Base-by-base conservation (phyloP, 2,329 filamentous ascomycete species). In the Cordyceps tenuipes region DNA sequence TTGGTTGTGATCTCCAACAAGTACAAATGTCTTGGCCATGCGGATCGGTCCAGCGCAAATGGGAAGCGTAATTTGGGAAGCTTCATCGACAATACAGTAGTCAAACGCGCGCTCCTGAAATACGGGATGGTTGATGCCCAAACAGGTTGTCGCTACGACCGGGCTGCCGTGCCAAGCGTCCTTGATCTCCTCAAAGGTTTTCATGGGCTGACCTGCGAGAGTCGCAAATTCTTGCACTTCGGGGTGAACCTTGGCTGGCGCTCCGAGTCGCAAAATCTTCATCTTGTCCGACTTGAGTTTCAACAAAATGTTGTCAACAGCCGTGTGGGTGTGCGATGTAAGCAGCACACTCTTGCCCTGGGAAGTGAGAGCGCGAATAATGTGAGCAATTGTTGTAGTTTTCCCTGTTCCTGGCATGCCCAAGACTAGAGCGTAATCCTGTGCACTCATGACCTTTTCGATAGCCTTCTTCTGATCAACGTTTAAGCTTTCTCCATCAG, bases 391-490 rank as follows among this genome's bases (percentile, higher is more conserved):
- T 0, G 94, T 99, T 0, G 94, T 99, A 3, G 94, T 99, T 74
- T 99, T 99, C 61, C 94, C 94, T 0, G 94, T 99, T 8, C 94
- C 94, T 1, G 94, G 94, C 94, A 99, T 99, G 31, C 94, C 94
- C 21, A 99, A 83, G 13, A 99, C 92, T n/a, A 99, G 80, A 8
- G 94, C 93, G 72, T 97, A 99, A 75, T 99, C 92, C 66, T 89
- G 84, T 3, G 94, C 93, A 68, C 88, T 91, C 88, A 99, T 95
- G 44, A 99, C 93, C 73, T 97, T 97, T 66, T 91, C 83, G 57
- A 99, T 91, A 0, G 94, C 94, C 61, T 80, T 82, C 68, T 82
- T 86, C 72, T 99, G 94, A 69, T 97, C 94, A 10, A 89, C 79
- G 65, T 99, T 99, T 66, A 99, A 84, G 56, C 78, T 82, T 63